Conservation (phyloP, 176 grass and related monocot species). For the Avena insularis region DNA sequence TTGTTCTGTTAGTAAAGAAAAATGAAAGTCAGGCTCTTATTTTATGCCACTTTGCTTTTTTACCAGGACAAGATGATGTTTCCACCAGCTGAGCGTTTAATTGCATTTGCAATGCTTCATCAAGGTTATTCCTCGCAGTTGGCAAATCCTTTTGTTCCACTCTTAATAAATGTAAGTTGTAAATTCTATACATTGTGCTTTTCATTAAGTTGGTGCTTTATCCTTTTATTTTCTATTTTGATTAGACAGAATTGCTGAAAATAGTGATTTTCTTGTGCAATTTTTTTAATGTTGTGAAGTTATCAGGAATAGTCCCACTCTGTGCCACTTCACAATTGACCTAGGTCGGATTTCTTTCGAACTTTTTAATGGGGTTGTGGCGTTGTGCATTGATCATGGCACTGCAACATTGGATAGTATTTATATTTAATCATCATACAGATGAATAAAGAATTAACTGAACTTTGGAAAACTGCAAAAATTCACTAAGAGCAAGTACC, state of each 20-base stretch:
- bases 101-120: constrained; percentile 86
- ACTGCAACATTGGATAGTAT: not conserved
- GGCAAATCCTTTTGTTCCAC: constrained; percentile 76
- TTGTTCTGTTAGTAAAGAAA: constrained; percentile 32
- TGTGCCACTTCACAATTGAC: not conserved
- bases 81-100: constrained; percentile 77
- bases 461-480: constrained; percentile 14
- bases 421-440: not conserved
- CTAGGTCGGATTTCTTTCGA: not conserved
- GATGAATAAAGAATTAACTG: constrained; percentile 9
- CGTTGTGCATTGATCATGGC: not conserved
- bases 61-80: constrained; percentile 88
- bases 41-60: not conserved
- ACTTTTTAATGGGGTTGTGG: not conserved
- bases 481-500: not conserved
- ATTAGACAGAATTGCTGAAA: not conserved
- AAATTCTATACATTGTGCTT: constrained; percentile 18
- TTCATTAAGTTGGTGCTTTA: not conserved
- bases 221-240: not conserved
- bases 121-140: constrained; percentile 69
- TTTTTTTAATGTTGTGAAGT: not conserved
- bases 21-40: not conserved
- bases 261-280: not conserved
- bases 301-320: constrained; percentile 9
- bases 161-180: constrained; percentile 82